These are phyloP conservation scores for Betula pendula DNA, from an alignment of 306 rosid species.

Conservation along the genomic window DNA sequence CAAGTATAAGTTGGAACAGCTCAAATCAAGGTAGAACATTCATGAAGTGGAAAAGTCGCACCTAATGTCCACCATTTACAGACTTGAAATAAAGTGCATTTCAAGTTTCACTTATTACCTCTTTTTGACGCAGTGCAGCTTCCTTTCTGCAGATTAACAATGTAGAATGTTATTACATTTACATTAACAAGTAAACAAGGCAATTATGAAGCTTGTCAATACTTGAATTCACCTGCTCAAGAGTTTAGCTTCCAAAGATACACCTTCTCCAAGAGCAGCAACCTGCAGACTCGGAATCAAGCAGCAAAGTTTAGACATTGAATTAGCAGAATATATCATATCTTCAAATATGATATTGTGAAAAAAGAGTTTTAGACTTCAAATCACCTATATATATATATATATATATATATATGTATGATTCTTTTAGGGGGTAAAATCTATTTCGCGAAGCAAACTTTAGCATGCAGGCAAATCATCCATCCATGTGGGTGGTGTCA, in stretches of 20 bases:
- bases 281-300: constrained; percentile 54
- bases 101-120: constrained; percentile 55
- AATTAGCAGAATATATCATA: constrained; percentile 14
- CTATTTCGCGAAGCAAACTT: background rate
- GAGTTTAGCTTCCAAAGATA: constrained; percentile 97
- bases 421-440: background rate
- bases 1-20: background rate
- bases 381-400: too few relatives aligned
- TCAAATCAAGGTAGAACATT: background rate
- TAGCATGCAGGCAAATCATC: background rate
- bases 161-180: constrained; percentile 24
- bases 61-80: constrained; percentile 12
- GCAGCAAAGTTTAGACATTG: constrained; percentile 24
- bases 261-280: constrained; percentile 91
- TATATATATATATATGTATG: too few relatives aligned
- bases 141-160: constrained; percentile 71
- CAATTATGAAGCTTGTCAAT: constrained; percentile 27
- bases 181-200: constrained; percentile 24
- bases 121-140: constrained; percentile 86
- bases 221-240: constrained; percentile 77
- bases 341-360: background rate
- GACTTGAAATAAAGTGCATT: constrained; percentile 18
- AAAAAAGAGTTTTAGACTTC: background rate
- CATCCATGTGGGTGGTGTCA: background rate
- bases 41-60: background rate